These are phyloP conservation scores for Phaeosphaeria sp. DNA, from an alignment of 2,329 filamentous ascomycete species.

Conservation along the genomic window DNA sequence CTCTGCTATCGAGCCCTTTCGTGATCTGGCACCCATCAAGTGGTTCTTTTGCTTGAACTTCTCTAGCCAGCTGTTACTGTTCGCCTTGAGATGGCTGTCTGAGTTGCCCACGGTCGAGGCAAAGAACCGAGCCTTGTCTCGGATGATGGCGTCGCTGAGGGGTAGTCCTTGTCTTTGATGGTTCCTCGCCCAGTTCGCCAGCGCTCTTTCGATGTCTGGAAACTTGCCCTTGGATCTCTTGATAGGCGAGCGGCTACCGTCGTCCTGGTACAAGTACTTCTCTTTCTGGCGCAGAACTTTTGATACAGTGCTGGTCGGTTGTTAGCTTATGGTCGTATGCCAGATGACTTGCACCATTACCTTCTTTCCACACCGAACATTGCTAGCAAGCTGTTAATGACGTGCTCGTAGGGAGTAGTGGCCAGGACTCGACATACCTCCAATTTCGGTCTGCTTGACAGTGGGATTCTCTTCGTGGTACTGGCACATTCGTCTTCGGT, in stretches of 20 bases:
- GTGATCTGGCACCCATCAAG: slow-evolving; percentile 60
- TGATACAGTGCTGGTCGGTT: slow-evolving; percentile 82
- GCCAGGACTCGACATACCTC: slow-evolving; percentile 63
- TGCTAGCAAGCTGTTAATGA: slow-evolving; percentile 58
- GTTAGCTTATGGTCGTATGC: slow-evolving; percentile 22
- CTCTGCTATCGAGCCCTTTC: slow-evolving; percentile 66
- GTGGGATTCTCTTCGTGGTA: slow-evolving; percentile 90
- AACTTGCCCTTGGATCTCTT: slow-evolving; percentile 85
- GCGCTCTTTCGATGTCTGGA: slow-evolving; percentile 89
- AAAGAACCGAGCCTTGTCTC: slow-evolving; percentile 84
- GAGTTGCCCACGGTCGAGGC: slow-evolving; percentile 74
- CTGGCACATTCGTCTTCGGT: slow-evolving; percentile 90
- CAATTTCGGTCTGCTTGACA: slow-evolving; percentile 95
- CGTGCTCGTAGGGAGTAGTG: slow-evolving; percentile 11
- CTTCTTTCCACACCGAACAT: slow-evolving; percentile 97
- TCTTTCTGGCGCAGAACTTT: slow-evolving; percentile 96
- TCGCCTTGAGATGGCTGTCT: slow-evolving; percentile 73
- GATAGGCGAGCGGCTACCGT: slow-evolving; percentile 77
- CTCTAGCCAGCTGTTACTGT: slow-evolving; percentile 83
- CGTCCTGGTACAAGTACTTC: slow-evolving; percentile 85
- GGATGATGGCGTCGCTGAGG: slow-evolving; percentile 80
- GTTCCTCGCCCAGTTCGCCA: slow-evolving; percentile 86
- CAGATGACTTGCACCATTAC: slow-evolving; percentile 58
- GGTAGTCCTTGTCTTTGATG: slow-evolving; percentile 76
- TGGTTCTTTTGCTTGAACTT: slow-evolving; percentile 94